Conservation (phyloP, 805 yeast species). For the Schizosaccharomyces lindneri region DNA sequence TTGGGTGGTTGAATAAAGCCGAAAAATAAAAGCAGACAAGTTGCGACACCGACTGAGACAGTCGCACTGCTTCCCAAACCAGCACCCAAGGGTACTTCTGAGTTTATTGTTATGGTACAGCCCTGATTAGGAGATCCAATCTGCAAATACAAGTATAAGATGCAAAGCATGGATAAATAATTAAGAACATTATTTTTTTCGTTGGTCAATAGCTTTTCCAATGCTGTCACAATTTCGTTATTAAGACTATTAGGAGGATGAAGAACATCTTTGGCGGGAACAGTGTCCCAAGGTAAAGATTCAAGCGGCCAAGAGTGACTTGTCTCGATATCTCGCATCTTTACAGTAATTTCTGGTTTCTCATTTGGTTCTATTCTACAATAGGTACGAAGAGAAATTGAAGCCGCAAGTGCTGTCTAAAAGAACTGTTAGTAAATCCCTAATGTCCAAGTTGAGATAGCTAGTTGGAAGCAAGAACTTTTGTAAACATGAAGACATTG, state of each 20-base stretch:
- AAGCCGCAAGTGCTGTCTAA: constrained; percentile 86
- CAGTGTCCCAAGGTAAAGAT: not conserved
- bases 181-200: not conserved
- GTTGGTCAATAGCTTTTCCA: not conserved
- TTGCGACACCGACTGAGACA: constrained; percentile 55
- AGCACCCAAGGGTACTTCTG: constrained; percentile 85
- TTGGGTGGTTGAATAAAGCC: not conserved
- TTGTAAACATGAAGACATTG: too few relatives aligned
- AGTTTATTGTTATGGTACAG: constrained; percentile 35
- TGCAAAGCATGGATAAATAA: not conserved
- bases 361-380: not conserved
- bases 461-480: too few relatives aligned
- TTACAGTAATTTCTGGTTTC: not conserved
- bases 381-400: constrained; percentile 18
- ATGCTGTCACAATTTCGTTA: not conserved
- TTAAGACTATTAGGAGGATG: not conserved
- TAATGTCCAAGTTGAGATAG: not conserved
- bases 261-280: not conserved
- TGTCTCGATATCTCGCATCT: not conserved
- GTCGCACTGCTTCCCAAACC: constrained; percentile 92
- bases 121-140: constrained; percentile 22
- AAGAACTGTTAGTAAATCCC: not conserved
- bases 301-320: constrained; percentile 19
- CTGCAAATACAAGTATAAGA: constrained; percentile 48
- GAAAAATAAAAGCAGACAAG: constrained; percentile 29